Percentiles rank a stretch among this genome's conserved stretches.
Conservation (phyloP, 257 asterid genomes). For the Hygrophila difformis region DNA sequence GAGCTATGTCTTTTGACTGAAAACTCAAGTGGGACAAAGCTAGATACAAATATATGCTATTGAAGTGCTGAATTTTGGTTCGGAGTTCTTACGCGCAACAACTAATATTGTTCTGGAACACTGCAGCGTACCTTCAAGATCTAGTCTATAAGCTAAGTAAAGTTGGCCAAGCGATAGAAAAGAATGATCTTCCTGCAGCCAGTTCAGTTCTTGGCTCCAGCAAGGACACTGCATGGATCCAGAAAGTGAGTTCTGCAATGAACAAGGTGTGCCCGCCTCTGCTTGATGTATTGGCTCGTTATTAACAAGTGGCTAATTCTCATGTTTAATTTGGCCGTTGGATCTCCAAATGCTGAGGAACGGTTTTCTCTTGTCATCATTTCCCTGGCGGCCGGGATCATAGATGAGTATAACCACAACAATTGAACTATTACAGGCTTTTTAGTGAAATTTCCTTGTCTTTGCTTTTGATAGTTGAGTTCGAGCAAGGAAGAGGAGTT, state of each 20-base stretch:
- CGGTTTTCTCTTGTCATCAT: neutral
- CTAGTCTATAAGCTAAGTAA: constrained; percentile 73
- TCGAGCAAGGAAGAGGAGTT: constrained; percentile 72
- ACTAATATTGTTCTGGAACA: neutral
- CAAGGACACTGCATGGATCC: constrained; percentile 66
- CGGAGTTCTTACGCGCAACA: too few species aligned
- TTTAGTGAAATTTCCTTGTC: neutral
- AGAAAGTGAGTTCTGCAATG: constrained; percentile 65
- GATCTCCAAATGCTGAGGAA: neutral
- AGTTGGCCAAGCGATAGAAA: constrained; percentile 82
- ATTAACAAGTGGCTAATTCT: neutral
- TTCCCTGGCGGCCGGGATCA: neutral
- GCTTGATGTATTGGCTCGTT: too few species aligned
- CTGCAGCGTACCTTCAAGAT: constrained; percentile 83
- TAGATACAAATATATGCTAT: too few species aligned
- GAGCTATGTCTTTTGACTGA: too few species aligned
- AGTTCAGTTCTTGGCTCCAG: constrained; percentile 64
- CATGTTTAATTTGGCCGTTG: neutral
- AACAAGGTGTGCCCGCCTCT: constrained; percentile 72
- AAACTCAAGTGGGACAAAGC: too few species aligned
- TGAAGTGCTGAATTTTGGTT: too few species aligned
- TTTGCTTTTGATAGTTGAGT: constrained; percentile 54
- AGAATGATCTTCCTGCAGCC: constrained; percentile 61
- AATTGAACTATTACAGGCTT: too few species aligned
- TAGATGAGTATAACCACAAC: too few species aligned